phyloP scores from a whole-genome alignment of 2,329 filamentous ascomycete species.

The Nannizzia gypsea region DNA sequence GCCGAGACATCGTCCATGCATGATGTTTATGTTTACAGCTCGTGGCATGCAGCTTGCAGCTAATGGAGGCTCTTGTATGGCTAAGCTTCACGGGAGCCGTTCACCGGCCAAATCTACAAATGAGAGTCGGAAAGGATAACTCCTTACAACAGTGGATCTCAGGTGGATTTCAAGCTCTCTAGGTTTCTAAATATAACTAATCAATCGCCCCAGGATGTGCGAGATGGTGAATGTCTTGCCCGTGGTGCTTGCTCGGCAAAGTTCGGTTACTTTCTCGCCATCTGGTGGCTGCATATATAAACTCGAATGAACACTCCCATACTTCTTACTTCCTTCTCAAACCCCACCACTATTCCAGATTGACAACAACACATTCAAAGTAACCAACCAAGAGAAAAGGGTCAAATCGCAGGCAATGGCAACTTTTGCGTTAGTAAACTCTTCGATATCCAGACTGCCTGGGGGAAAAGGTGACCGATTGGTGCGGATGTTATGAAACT shows the following conservation, averaged over 20 bases:
- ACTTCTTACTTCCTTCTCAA: not conserved
- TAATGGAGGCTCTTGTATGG: not conserved
- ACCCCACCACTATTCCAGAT: not conserved
- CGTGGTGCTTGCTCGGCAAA: not conserved
- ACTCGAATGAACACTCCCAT: not conserved
- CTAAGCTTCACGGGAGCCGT: not conserved
- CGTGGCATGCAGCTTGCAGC: not conserved
- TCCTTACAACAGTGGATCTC: not conserved
- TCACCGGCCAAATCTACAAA: not conserved
- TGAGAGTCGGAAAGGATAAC: no score
- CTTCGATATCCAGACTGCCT: not conserved
- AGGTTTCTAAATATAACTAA: not conserved
- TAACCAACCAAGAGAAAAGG: not conserved
- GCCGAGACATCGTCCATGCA: not conserved
- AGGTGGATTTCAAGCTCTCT: not conserved
- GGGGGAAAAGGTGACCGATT: not conserved
- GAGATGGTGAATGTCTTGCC: not conserved
- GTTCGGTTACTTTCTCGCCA: not conserved
- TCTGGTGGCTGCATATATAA: not conserved
- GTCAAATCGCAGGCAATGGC: slow-evolving; percentile 1
- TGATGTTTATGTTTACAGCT: not conserved
- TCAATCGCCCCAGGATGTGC: not conserved
- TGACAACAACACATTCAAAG: not conserved
- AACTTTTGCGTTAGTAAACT: slow-evolving; percentile 8
- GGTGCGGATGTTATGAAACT: not conserved